Evolutionary conservation across 345 rosid species (phyloP).

Genomic region (Melaleuca alternifolia): DNA sequence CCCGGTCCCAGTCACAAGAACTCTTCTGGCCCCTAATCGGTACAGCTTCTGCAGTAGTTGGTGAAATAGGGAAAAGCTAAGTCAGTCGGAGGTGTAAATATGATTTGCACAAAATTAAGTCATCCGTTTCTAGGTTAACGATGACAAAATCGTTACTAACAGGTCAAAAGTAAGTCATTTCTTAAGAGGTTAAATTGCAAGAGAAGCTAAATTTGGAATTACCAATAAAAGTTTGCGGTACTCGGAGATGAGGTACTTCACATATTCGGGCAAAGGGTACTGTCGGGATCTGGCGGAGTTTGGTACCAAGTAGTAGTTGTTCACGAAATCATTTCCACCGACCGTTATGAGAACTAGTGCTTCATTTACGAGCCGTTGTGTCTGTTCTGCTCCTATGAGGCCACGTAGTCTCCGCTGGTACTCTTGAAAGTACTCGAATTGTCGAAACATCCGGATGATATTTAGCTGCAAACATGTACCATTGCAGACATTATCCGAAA

Average conservation of each 20-base stretch:
- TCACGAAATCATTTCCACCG: constrained; percentile 90
- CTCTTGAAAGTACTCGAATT: constrained; percentile 53
- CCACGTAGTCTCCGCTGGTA: constrained; percentile 49
- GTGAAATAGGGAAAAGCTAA: neutral
- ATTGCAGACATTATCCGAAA: neutral
- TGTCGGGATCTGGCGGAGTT: constrained; percentile 52
- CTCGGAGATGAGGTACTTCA: constrained; percentile 35
- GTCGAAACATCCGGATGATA: constrained; percentile 56
- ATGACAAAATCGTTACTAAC: too few relatives aligned
- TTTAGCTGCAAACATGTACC: constrained; percentile 30
- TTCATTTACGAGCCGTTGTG: constrained; percentile 36
- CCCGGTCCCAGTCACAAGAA: constrained; percentile 80
- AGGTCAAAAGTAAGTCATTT: too few relatives aligned
- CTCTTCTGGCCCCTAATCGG: constrained; percentile 67
- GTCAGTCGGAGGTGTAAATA: too few relatives aligned
- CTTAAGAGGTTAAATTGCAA: too few relatives aligned
- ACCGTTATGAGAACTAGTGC: constrained; percentile 59
- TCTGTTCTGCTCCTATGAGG: constrained; percentile 35
- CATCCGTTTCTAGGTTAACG: too few relatives aligned
- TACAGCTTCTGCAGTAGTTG: constrained; percentile 27
- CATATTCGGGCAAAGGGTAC: constrained; percentile 37
- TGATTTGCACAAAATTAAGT: too few relatives aligned
- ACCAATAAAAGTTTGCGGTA: constrained; percentile 41
- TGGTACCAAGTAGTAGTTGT: constrained; percentile 73
- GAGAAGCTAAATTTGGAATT: neutral